phyloP scores from a whole-genome alignment of 1,139 yeast genomes.

The Pichia sp. region DNA sequence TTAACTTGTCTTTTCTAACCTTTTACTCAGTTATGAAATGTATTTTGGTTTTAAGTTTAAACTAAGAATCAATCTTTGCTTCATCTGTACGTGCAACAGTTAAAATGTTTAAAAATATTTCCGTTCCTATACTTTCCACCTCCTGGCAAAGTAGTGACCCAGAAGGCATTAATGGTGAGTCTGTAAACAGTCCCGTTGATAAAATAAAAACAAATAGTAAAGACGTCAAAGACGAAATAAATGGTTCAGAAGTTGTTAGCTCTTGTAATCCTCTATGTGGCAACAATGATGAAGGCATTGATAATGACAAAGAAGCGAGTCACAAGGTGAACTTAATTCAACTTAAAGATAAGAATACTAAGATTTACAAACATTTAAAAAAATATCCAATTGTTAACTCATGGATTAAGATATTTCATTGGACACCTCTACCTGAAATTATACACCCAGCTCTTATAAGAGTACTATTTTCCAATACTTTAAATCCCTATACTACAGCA shows the following conservation, averaged over 20 bases:
- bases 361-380: constrained; percentile 32
- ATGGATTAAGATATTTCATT: constrained; percentile 32
- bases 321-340: not conserved
- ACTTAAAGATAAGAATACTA: constrained; percentile 14
- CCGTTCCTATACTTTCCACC: constrained; percentile 2
- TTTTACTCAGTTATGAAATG: too few relatives aligned
- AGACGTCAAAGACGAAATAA: too few relatives aligned
- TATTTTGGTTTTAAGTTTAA: too few relatives aligned
- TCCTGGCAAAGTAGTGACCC: not conserved
- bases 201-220: too few relatives aligned
- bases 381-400: constrained; percentile 39
- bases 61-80: constrained; percentile 4
- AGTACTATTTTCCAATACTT: constrained; percentile 21
- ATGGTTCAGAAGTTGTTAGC: too few relatives aligned
- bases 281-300: too few relatives aligned
- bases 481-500: constrained; percentile 19
- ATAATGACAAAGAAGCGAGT: not conserved
- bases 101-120: constrained; percentile 5
- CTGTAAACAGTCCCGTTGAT: not conserved
- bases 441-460: constrained; percentile 22
- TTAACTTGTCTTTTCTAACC: too few relatives aligned
- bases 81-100: constrained; percentile 1
- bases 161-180: not conserved
- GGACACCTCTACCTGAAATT: constrained; percentile 35
- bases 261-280: too few relatives aligned